Base-by-base conservation (phyloP, 257 asterid species). In the Rehmannia glutinosa region DNA sequence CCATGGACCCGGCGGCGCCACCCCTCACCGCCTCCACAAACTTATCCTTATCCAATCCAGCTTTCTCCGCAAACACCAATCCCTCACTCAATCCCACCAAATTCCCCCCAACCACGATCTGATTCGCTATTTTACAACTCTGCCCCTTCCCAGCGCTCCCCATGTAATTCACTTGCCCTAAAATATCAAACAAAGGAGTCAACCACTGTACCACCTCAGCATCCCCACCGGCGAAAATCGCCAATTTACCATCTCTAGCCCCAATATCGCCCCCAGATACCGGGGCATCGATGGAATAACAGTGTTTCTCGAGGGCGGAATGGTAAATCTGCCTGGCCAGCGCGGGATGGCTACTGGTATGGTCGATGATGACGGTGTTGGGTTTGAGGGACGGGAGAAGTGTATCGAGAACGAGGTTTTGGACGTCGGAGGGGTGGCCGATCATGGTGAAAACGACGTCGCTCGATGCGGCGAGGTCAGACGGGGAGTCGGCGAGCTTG, bases 371-470 rank as follows among this genome's bases (percentile, higher is more conserved):
- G 61, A 86, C 87, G 52, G 77, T 75, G 71, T 68, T 65, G 46
- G 92, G 87, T 11, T 33, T 68, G 50, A 84, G 78, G 68, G 64
- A 58, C 13, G 96, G 87, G 39, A 89, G 30, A 8, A 92, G 84
- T 12, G 72, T 67, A 25, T 87, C 84, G 71, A 81, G 81, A 23
- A 85, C 83, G 54, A 92, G 68, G 71, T 62, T 33, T 75, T 79
- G 78, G 79, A 92, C 98, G 81, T 89, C 98, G 70, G 92, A 82
- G 66, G 98, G 98, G 82, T 92, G 87, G 19, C 96, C 96, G 65
- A 92, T 55, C 91, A 89, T 86, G 19, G 97, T 89, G 83, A 92
- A 89, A 19, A 92, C 56, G 19, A 89, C 80, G 66, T 87, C 91
- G 72, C 80, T 55, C 4, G 52, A 10, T 0, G 75, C 53, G 3